These are phyloP conservation scores for Aquilaria agallochum DNA, from an alignment of 441 rosid genomes.

Conservation along the genomic window DNA sequence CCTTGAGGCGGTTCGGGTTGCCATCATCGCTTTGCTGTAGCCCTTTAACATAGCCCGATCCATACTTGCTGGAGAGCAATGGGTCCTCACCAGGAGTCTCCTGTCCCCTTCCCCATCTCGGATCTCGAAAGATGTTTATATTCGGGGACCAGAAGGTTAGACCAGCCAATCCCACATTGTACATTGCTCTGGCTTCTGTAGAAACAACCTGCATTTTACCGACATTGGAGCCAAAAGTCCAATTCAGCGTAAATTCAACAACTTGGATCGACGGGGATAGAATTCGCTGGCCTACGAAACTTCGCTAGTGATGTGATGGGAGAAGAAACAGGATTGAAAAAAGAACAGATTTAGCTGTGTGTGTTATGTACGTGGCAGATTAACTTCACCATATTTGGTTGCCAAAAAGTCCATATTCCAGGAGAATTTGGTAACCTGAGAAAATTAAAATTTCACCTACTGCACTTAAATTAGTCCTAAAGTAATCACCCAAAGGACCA, in stretches of 20 bases:
- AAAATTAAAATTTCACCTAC: conserved; percentile 4
- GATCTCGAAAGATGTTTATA: conserved; percentile 89
- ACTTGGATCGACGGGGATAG: too few relatives aligned
- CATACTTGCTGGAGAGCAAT: conserved; percentile 74
- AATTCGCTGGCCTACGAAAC: too few relatives aligned
- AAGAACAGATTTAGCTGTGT: too few relatives aligned
- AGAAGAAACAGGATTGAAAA: too few relatives aligned
- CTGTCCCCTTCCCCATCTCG: conserved; percentile 98
- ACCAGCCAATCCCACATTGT: conserved; percentile 93
- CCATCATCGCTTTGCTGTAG: conserved; percentile 66
- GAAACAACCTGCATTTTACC: conserved; percentile 60
- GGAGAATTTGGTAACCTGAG: conserved; percentile 11
- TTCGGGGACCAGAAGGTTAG: conserved; percentile 96
- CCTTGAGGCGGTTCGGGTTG: conserved; percentile 60
- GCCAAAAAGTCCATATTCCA: conserved; percentile 2
- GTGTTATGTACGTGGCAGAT: too few relatives aligned
- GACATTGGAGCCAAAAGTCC: too few relatives aligned
- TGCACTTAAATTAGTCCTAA: not conserved
- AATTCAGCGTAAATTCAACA: too few relatives aligned
- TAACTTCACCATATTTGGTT: too few relatives aligned
- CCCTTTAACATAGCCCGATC: conserved; percentile 55
- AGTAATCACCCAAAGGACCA: conserved; percentile 4
- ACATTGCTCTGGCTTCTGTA: conserved; percentile 96
- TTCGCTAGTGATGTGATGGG: too few relatives aligned
- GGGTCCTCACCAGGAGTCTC: conserved; percentile 99